A percentile compares a stretch with the other conserved stretches of the same genome.
phyloP scores from a whole-genome alignment of 768 basidiomycete genomes.

The Suillus brevipes region DNA sequence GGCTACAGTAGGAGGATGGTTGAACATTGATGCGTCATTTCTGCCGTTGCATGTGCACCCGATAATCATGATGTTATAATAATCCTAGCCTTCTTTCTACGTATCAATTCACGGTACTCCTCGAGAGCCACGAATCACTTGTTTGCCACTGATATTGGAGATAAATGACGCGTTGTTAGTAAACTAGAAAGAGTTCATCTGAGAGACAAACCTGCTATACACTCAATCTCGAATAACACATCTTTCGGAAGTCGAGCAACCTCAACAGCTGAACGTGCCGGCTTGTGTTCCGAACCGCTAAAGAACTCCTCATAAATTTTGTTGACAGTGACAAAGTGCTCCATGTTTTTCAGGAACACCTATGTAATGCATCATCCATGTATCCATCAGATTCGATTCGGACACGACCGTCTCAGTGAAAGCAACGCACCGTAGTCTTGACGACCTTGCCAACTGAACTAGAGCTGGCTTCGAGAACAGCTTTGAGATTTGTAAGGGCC shows the following conservation, averaged over 20 bases:
- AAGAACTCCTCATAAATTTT: conserved; percentile 82
- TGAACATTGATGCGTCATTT: too few species aligned
- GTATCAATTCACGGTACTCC: not conserved
- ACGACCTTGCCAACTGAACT: conserved; percentile 78
- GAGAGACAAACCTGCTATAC: conserved; percentile 63
- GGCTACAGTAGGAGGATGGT: too few species aligned
- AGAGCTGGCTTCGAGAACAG: conserved; percentile 80
- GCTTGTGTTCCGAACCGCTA: conserved; percentile 71
- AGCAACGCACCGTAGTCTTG: conserved; percentile 79
- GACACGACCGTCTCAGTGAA: not conserved
- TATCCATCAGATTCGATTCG: not conserved
- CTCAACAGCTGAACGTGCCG: conserved; percentile 91
- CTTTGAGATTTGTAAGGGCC: conserved; percentile 82
- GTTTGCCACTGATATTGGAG: not conserved
- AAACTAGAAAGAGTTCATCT: not conserved
- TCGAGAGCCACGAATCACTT: not conserved
- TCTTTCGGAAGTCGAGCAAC: conserved; percentile 87
- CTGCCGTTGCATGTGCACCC: not conserved
- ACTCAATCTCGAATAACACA: conserved; percentile 91
- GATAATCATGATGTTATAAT: not conserved
- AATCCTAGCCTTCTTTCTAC: not conserved
- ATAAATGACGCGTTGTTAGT: not conserved
- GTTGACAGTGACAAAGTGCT: conserved; percentile 86
- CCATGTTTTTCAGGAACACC: conserved; percentile 93
- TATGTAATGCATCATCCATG: conserved; percentile 26